Base-by-base conservation (phyloP, 2,329 filamentous ascomycete genomes). In the Penicillium verrucosum region DNA sequence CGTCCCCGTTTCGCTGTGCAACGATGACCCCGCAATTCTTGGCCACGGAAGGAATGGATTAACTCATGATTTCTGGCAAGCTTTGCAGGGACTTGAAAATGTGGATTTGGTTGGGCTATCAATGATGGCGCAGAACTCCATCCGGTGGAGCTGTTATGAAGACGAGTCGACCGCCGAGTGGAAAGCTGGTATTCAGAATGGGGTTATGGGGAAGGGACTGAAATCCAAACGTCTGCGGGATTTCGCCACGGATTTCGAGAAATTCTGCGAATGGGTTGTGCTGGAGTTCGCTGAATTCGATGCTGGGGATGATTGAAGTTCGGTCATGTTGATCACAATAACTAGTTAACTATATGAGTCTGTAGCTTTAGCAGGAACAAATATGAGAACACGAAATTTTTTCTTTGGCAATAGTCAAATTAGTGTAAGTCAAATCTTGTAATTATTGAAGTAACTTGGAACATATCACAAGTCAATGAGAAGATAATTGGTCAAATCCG, bases 51-150 rank as follows among this genome's bases (percentile, higher is more conserved):
- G 82, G 7, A 88, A 86, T 27, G 91, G 90, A 37, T 87, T 94
- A 82, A 93, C 89, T 1, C 90, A 96, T 73, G 92, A 97, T 75
- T 96, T 96, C 74, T 97, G 91, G 90, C 91, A 96, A 74, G 89
- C 89, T 1, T 78, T 97, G 21, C 92, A 96, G 74, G 92, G 90
- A 0, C 94, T 92, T 85, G 88, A 96, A 57, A 96, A 95, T 68
- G 82, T 97, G 14, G 94, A 92, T 0, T 80, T 97, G 2, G 91
- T 90, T 11, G 93, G 92, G 0, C 76, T 97, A 51, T 93, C 89
- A 0, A 89, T 87, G 56, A 80, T 99, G 65, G 93, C 92, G 0
- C 92, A 97, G 80, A 97, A 96, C 70, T 95, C 90, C 63, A 86
- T 97, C 43, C 83, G 90, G 40, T 97, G 91, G 90, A 88, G 91